Evolutionary conservation across 768 basidiomycete genomes (phyloP).

Genomic region (Tulasnella sp.): DNA sequence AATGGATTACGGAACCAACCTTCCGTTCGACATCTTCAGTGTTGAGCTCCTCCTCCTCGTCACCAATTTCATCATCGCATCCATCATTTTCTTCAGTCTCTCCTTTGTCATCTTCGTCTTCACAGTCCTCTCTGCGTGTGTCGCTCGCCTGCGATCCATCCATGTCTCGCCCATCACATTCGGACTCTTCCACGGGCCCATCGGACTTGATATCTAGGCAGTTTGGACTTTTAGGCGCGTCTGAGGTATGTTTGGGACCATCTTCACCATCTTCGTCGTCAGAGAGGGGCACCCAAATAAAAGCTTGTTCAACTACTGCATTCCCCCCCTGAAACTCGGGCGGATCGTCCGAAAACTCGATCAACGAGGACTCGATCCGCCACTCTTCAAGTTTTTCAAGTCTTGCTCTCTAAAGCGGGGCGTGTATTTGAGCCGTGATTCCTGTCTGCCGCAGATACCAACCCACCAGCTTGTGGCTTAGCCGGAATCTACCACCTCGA

Average conservation of each 20-base stretch:
- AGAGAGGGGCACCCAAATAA: background rate
- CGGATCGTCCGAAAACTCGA: background rate
- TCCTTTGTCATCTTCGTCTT: background rate
- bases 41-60: too few relatives aligned
- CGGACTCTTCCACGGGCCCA: background rate
- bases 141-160: background rate
- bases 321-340: background rate
- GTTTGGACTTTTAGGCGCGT: background rate
- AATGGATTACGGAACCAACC: background rate
- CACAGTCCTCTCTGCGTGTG: background rate
- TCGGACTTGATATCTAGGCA: background rate
- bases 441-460: background rate
- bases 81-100: too few relatives aligned
- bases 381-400: background rate
- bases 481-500: background rate
- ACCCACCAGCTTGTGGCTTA: background rate
- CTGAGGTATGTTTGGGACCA: background rate
- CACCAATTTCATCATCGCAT: too few relatives aligned
- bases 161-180: background rate
- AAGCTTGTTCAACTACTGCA: background rate
- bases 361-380: background rate
- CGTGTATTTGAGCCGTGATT: background rate
- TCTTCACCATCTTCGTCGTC: background rate
- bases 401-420: background rate
- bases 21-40: background rate